Evolutionary conservation across 352 stramenopile species (phyloP).

Genomic region (Phytophthora sojae): DNA sequence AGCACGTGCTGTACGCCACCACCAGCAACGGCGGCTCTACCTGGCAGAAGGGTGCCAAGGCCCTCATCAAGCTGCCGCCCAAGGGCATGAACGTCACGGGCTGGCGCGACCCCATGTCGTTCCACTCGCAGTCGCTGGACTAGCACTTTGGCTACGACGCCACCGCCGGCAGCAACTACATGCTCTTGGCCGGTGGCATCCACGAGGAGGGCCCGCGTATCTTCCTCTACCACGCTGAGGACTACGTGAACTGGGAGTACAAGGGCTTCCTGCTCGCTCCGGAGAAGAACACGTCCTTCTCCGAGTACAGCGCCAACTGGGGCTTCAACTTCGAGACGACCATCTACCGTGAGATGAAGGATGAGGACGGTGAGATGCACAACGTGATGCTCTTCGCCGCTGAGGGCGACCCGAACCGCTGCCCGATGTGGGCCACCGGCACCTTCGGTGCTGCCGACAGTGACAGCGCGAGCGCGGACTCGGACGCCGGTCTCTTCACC

Average conservation of each 20-base stretch:
- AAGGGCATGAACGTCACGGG: slow-evolving; percentile 56
- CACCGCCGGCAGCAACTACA: slow-evolving; percentile 48
- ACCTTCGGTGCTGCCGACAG: slow-evolving; percentile 35
- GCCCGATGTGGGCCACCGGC: slow-evolving; percentile 62
- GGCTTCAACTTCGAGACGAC: slow-evolving; percentile 70
- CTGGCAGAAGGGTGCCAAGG: slow-evolving; percentile 58
- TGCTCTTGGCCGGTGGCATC: slow-evolving; percentile 58
- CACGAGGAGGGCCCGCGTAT: slow-evolving; percentile 55
- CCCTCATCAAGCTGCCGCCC: slow-evolving; percentile 47
- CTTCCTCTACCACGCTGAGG: slow-evolving; percentile 61
- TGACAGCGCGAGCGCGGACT: slow-evolving; percentile 23
- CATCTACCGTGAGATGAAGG: slow-evolving; percentile 57
- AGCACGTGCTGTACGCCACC: slow-evolving; percentile 67
- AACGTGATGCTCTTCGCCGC: slow-evolving; percentile 65
- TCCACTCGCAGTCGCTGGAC: slow-evolving; percentile 59
- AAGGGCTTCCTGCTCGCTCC: slow-evolving; percentile 57
- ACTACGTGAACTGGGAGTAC: slow-evolving; percentile 61
- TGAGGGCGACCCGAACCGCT: slow-evolving; percentile 48
- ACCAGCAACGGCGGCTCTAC: slow-evolving; percentile 56
- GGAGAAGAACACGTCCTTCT: slow-evolving; percentile 68
- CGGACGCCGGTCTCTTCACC: slow-evolving; percentile 5
- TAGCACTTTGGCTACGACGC: slow-evolving; percentile 28
- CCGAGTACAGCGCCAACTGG: slow-evolving; percentile 56
- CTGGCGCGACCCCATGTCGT: slow-evolving; percentile 62
- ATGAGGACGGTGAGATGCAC: slow-evolving; percentile 51